Percentiles rank a stretch among this genome's conserved stretches.
Conservation (phyloP, 345 rosid genomes). For the Anastatica hierochuntica region DNA sequence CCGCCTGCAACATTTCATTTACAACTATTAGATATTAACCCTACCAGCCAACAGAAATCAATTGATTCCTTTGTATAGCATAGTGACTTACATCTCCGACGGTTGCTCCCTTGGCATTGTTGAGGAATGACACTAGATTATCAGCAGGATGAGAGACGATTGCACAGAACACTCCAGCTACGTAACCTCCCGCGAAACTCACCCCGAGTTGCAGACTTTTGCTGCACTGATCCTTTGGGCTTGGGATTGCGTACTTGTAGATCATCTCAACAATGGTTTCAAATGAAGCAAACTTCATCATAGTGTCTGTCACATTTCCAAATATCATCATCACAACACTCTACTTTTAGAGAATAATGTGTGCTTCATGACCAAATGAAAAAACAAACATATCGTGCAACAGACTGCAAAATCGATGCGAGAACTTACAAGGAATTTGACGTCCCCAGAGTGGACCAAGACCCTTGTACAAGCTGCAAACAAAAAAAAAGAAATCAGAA, state of each 20-base stretch:
- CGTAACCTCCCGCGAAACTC: constrained; percentile 86
- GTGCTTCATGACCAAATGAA: too few relatives aligned
- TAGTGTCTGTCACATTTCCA: constrained; percentile 55
- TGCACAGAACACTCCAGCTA: constrained; percentile 88
- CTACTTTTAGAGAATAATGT: too few relatives aligned
- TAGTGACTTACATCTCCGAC: constrained; percentile 65
- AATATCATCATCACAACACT: neutral
- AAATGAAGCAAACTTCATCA: constrained; percentile 99
- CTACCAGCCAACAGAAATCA: too few relatives aligned
- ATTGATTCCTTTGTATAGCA: too few relatives aligned
- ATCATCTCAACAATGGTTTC: constrained; percentile 87
- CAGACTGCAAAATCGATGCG: neutral
- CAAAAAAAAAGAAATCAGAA: neutral
- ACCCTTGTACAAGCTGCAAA: constrained; percentile 86
- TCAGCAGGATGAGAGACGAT: constrained; percentile 90
- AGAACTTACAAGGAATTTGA: constrained; percentile 91
- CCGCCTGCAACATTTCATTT: constrained; percentile 42
- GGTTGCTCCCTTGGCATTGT: constrained; percentile 91
- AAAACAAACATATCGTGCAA: neutral
- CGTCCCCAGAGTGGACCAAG: constrained; percentile 98
- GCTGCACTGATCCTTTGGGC: constrained; percentile 84
- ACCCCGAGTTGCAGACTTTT: constrained; percentile 71
- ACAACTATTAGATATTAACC: too few relatives aligned
- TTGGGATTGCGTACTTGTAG: constrained; percentile 78
- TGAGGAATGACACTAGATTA: constrained; percentile 88